Evolutionary conservation across 176 grass and related monocot genomes (phyloP), one percentile per base, ranked within the genome.

Genomic region (Aegilops sharonensis): DNA sequence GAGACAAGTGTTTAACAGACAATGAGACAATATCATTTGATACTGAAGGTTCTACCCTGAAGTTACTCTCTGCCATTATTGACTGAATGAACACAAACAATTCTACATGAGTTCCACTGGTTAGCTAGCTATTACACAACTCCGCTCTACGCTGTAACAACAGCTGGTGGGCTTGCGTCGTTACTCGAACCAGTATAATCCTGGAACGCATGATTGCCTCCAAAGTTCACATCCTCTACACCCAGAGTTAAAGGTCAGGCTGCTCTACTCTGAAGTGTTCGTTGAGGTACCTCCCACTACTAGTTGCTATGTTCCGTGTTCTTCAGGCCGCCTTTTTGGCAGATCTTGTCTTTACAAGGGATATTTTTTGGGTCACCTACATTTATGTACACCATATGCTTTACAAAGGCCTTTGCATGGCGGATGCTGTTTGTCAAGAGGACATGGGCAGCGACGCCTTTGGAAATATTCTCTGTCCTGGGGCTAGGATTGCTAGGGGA

Each of bases 391-490:
- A 88, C 25, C 54, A 78, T 88, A 88, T 85, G 54, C 82, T 85
- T 66, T 85, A 82, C 63, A 91, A 75, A 85, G 75, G 77, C 89
- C 24, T 80, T 81, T 24, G 30, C 72, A 77, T 77, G 84, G 59
- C 36, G 2, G 78, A 20, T 47, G 84, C 56, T 66, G 81, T 59
- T 59, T 20, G 56, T 91, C 64, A 89, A 59, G 80, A 93, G 56
- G 87, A 90, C 89, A 89, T 81, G 2, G 81, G 83, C 60, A 89
- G 78, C 64, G 89, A 85, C 21, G 78, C 81, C 87, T 91, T 94
- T 50, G 89, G 81, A 87, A 95, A 98, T 89, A 98, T 94, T 86
- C 88, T 78, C 71, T 98, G 96, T 71, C 96, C 96, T 9, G 96
- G 96, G 57, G 93, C 92, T 73, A 98, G 92, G 84, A 98, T 98